Evolutionary conservation across 805 yeast species (phyloP), one percentile per base, ranked within the genome.

Genomic region (Yarrowia sp.): DNA sequence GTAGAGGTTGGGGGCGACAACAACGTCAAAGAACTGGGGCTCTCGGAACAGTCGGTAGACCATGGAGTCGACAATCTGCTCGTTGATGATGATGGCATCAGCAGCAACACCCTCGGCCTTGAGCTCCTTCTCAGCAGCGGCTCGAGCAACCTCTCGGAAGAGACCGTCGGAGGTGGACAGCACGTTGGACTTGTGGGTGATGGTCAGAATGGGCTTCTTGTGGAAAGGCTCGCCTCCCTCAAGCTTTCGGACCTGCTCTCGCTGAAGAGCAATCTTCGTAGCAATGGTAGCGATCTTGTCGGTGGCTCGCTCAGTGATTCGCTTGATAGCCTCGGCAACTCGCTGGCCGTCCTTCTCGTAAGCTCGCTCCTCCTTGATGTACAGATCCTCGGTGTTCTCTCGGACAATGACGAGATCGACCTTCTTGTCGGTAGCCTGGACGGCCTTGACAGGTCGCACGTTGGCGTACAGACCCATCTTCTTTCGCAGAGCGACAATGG

Each of bases 41-140:
- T 95, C 98, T 79, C 98, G 87, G 86, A 95, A 95, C 95, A 95
- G 86, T 78, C 97, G 85, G 86, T 95, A 95, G 66, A 95, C 99
- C 99, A 95, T 95, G 13, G 98, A 92, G 81, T 95, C 99, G 51
- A 95, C 98, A 76, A 95, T 93, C 81, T 95, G 99, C 81, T 95
- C 98, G 76, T 89, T 89, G 77, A 90, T 83, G 47, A 55, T 55
- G 51, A 58, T 33, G 43, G 42, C 32, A 8, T 43, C 64, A 3
- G 42, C 42, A 17, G 50, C 11, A 4, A 39, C 45, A 2, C 64
- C 64, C 42, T 43, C 43, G 11, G 51, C 50, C 50, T 43, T 35
- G 51, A 58, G 64, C 33, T 43, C 51, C 51, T 80, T 83, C 66
- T 95, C 81, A 62, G 71, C 70, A 10, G 83, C 74, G 38, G 80